Percentiles rank a stretch among this genome's conserved stretches.
Evolutionary conservation across 2,329 filamentous ascomycete genomes (phyloP).

Genomic region (Cryphonectria radicalis): DNA sequence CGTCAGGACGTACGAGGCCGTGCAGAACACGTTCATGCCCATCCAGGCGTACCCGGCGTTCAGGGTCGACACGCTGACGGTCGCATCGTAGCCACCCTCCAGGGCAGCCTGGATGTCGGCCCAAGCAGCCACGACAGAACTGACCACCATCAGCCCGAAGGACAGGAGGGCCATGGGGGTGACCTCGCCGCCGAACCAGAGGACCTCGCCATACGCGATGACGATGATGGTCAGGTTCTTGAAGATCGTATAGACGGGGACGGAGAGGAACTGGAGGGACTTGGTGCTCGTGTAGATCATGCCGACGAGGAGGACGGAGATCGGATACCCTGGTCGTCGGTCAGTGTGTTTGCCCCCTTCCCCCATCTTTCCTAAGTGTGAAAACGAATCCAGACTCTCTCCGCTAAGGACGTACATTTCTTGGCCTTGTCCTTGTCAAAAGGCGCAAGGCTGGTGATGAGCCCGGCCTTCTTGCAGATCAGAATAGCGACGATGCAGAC

Average conservation of each 20-base stretch:
- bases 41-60: constrained; percentile 98
- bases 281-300: constrained; percentile 99
- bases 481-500: constrained; percentile 88
- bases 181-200: constrained; percentile 96
- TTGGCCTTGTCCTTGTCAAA: constrained; percentile 89
- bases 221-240: constrained; percentile 99
- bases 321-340: constrained; percentile 77
- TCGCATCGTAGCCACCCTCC: constrained; percentile 58
- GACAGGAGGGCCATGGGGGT: constrained; percentile 86
- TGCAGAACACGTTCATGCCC: constrained; percentile 94
- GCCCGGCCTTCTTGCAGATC: constrained; percentile 75
- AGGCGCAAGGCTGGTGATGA: constrained; percentile 80
- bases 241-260: constrained; percentile 99
- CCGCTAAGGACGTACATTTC: constrained; percentile 69
- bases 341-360: constrained; percentile 20
- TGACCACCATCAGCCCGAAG: constrained; percentile 95
- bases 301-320: constrained; percentile 91
- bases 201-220: constrained; percentile 96
- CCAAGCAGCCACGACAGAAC: constrained; percentile 94
- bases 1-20: constrained; percentile 82
- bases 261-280: constrained; percentile 93
- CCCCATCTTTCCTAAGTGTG: neutral
- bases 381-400: neutral
- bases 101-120: constrained; percentile 91
- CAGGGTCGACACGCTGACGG: constrained; percentile 80